These are phyloP conservation scores for Aspergillus bertholletiae DNA, from an alignment of 495 filamentous ascomycete genomes.

Conservation along the genomic window DNA sequence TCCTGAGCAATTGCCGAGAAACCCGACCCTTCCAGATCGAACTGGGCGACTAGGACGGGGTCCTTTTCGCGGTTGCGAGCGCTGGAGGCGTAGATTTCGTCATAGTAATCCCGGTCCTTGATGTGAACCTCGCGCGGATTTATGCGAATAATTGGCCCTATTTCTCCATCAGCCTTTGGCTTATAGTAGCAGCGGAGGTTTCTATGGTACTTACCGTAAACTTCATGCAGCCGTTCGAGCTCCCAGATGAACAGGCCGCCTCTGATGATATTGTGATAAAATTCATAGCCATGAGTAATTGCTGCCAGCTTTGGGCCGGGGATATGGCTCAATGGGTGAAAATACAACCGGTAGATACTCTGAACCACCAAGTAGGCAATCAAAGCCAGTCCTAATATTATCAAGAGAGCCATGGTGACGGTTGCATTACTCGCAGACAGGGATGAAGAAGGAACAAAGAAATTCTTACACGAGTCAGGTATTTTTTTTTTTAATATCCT, in stretches of 20 bases:
- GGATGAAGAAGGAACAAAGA: too few species aligned
- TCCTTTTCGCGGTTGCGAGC: conserved; percentile 25
- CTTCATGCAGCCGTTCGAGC: conserved; percentile 40
- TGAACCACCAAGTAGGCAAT: conserved; percentile 1
- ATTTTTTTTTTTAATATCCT: too few species aligned
- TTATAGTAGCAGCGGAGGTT: not conserved
- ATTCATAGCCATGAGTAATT: conserved; percentile 44
- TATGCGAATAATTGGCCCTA: conserved; percentile 52
- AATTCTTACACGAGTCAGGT: too few species aligned
- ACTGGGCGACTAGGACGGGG: conserved; percentile 8
- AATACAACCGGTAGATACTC: conserved; percentile 45
- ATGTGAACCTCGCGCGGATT: conserved; percentile 48
- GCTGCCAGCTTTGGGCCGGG: conserved; percentile 47
- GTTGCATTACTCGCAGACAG: not conserved
- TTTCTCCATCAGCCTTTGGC: not conserved
- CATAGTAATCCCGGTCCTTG: conserved; percentile 35
- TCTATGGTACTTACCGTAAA: conserved; percentile 37
- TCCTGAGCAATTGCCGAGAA: conserved; percentile 22
- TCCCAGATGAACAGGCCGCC: conserved; percentile 38
- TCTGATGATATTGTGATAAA: conserved; percentile 44
- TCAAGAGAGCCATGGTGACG: not conserved
- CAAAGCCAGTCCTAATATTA: not conserved
- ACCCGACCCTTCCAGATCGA: conserved; percentile 11
- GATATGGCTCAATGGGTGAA: conserved; percentile 47
- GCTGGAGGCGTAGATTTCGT: conserved; percentile 28